These are phyloP conservation scores for Moniliella sp. DNA, from an alignment of 1,284 basidiomycete genomes.

Conservation along the genomic window DNA sequence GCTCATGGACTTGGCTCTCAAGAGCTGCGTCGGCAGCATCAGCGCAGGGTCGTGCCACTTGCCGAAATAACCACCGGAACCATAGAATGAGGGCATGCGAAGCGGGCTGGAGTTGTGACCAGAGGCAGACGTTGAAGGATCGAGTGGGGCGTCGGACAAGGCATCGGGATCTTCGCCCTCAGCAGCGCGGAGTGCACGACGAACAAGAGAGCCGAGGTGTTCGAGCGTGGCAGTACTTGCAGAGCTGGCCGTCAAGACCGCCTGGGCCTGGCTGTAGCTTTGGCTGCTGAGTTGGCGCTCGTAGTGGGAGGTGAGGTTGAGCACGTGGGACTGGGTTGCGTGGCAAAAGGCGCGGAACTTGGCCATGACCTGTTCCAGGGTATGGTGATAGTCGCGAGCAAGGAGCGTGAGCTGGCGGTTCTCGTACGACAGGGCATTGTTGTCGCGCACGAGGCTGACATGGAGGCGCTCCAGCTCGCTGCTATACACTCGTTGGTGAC, in stretches of 20 bases:
- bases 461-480: conserved; percentile 74
- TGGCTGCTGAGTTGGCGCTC: conserved; percentile 48
- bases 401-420: conserved; percentile 73
- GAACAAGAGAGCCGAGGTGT: conserved; percentile 15
- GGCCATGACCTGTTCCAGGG: conserved; percentile 82
- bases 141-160: background rate
- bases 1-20: conserved; percentile 17
- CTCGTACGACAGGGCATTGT: conserved; percentile 70
- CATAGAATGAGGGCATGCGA: conserved; percentile 22
- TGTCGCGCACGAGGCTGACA: conserved; percentile 74
- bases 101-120: conserved; percentile 3
- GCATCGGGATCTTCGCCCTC: conserved; percentile 13
- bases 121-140: too few relatives aligned
- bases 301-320: conserved; percentile 72
- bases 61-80: conserved; percentile 23
- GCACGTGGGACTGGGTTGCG: conserved; percentile 74
- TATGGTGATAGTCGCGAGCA: conserved; percentile 79
- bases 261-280: conserved; percentile 11
- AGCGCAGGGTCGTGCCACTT: conserved; percentile 10
- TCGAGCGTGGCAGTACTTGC: conserved; percentile 12
- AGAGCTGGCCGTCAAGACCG: conserved; percentile 11
- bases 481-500: conserved; percentile 74
- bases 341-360: conserved; percentile 80
- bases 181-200: conserved; percentile 12
- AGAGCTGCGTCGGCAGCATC: conserved; percentile 12